Base-by-base conservation (phyloP, 257 asterid genomes). In the Striga asiatica region DNA sequence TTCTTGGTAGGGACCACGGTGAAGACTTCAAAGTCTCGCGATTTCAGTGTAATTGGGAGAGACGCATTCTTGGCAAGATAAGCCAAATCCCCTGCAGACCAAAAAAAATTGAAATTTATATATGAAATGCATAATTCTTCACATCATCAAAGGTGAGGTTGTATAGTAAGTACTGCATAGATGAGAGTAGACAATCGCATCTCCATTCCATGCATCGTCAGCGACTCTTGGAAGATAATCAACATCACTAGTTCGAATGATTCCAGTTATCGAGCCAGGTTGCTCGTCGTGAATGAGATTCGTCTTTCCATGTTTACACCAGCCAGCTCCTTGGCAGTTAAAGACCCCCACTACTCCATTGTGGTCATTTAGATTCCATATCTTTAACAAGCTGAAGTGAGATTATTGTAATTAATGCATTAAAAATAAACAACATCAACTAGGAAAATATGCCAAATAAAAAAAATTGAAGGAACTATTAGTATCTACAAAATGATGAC, bases 281-380 rank as follows among this genome's bases (percentile, higher is more conserved):
- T 73, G 78, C 54, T 66, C 61, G 46, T 89, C 79, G 12, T 89
- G 96, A 56, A 89, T 85, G 71, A 85, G 88, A 65, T 83, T 83
- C 64, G 25, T 89, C 80, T 77, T 85, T 2, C 73, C 87, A 18
- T 29, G 64, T 62, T 58, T 81, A 22, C 95, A 83, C 95, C 94
- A 83, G 42, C 91, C 88, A 17, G 95, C 93, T 43, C 94, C 92
- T 74, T 85, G 94, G 79, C 92, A 82, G 74, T 82, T 85, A 67
- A 82, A 83, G 24, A 69, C 81, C 17, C 94, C 97, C 3, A 83
- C 29, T 8, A 88, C 89, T 41, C 95, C 92, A 3, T 64, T 88
- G 74, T 73, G 74, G 47, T 82, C 85, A 28, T 85, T 85, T 0
- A 88, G 76, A 60, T 85, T 85, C 95, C 95, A 88, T 45, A 88